Percentiles rank a stretch among this genome's conserved stretches.
phyloP scores from a whole-genome alignment of 192 early-diverging fungal species.

The Mycoemilia scoparia region DNA sequence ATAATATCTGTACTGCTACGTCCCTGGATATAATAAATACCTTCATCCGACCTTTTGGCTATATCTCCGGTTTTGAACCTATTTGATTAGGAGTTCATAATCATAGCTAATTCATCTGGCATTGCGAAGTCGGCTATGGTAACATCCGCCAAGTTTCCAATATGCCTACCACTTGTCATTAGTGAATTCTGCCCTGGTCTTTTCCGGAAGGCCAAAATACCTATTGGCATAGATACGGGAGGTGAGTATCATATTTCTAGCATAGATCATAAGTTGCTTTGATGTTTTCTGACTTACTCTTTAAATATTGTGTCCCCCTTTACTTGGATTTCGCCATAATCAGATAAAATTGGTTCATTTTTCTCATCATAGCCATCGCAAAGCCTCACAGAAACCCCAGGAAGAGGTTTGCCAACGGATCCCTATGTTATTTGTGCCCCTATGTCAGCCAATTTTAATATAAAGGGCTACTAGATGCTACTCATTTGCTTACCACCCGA shows the following conservation, averaged over 20 bases:
- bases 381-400: conserved; percentile 41
- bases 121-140: too few relatives aligned
- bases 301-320: conserved; percentile 56
- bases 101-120: too few relatives aligned
- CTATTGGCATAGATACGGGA: too few relatives aligned
- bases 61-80: conserved; percentile 74
- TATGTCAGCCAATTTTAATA: conserved; percentile 2
- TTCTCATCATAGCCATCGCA: conserved; percentile 30
- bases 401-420: conserved; percentile 58
- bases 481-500: conserved; percentile 1
- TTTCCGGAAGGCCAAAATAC: conserved; percentile 52
- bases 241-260: too few relatives aligned
- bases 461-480: neutral
- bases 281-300: too few relatives aligned
- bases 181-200: conserved; percentile 49
- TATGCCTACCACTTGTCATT: conserved; percentile 53
- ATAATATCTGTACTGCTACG: conserved; percentile 70
- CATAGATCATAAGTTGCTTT: too few relatives aligned
- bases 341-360: conserved; percentile 20
- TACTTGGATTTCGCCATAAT: conserved; percentile 62
- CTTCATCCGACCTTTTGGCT: conserved; percentile 33
- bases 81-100: too few relatives aligned
- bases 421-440: too few relatives aligned
- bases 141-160: neutral
- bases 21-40: conserved; percentile 56